phyloP scores from a whole-genome alignment of 345 rosid genomes.

The Eucalyptus dawsonii region DNA sequence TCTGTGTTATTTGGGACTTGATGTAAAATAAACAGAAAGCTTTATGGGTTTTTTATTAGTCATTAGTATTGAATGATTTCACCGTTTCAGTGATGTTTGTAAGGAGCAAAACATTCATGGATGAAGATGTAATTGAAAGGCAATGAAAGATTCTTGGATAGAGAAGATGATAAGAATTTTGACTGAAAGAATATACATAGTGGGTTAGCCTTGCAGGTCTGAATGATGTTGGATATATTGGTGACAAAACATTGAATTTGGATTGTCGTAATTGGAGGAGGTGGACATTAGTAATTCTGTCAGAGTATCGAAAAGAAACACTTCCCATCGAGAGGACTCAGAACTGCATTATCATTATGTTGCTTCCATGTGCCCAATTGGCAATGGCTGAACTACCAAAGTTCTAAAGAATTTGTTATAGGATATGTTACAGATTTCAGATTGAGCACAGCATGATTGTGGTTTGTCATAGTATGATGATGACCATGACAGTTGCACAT shows the following conservation, averaged over 20 bases:
- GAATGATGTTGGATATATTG: background rate
- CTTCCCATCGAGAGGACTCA: background rate
- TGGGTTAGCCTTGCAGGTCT: background rate
- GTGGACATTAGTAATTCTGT: background rate
- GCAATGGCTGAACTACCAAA: background rate
- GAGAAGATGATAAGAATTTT: background rate
- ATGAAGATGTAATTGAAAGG: background rate
- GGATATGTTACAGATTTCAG: background rate
- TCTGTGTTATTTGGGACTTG: background rate
- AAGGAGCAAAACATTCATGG: background rate
- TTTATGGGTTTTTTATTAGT: background rate
- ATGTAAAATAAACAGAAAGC: background rate
- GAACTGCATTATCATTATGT: background rate
- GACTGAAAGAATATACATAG: background rate
- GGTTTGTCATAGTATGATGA: background rate
- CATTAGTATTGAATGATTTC: background rate
- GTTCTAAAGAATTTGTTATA: background rate
- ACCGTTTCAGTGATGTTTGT: background rate
- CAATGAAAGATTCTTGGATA: background rate
- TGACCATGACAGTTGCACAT: background rate
- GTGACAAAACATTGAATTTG: background rate
- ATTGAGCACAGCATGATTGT: background rate
- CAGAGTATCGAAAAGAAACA: background rate
- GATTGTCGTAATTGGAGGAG: background rate
- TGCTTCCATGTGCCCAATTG: background rate